A percentile compares a stretch with the other conserved stretches of the same genome.
Evolutionary conservation across 345 rosid species (phyloP).

Genomic region (Eucalyptus polyanthemos): DNA sequence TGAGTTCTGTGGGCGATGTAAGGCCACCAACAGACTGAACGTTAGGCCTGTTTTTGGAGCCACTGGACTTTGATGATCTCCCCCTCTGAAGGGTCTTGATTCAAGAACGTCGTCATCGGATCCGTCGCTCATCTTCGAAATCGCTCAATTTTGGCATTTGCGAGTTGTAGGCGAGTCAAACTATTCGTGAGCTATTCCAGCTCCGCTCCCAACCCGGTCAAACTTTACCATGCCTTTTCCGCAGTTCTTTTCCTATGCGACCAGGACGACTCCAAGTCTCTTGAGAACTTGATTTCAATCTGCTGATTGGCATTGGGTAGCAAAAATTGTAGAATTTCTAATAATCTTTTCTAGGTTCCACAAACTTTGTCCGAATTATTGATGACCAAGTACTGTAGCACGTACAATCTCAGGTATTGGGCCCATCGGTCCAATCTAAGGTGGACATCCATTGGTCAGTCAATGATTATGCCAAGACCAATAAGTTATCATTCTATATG

Average conservation of each 20-base stretch:
- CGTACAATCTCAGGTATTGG: background rate
- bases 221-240: background rate
- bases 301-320: background rate
- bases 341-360: background rate
- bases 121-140: background rate
- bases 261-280: background rate
- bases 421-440: background rate
- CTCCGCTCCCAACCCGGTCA: background rate
- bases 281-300: background rate
- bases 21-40: background rate
- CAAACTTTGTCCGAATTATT: background rate
- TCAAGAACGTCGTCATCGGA: background rate
- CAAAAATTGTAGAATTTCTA: background rate
- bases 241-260: background rate
- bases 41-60: background rate
- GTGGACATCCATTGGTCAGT: background rate
- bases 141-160: background rate
- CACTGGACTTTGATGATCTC: background rate
- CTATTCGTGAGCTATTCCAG: background rate
- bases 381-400: background rate
- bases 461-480: background rate
- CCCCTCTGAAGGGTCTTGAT: background rate
- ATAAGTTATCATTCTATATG: background rate
- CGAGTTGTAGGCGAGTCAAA: background rate
- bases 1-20: background rate